Percentiles rank a stretch among this genome's conserved stretches.
These are phyloP conservation scores for Arachis hypogaea DNA, from an alignment of 306 rosid species.

Conservation along the genomic window DNA sequence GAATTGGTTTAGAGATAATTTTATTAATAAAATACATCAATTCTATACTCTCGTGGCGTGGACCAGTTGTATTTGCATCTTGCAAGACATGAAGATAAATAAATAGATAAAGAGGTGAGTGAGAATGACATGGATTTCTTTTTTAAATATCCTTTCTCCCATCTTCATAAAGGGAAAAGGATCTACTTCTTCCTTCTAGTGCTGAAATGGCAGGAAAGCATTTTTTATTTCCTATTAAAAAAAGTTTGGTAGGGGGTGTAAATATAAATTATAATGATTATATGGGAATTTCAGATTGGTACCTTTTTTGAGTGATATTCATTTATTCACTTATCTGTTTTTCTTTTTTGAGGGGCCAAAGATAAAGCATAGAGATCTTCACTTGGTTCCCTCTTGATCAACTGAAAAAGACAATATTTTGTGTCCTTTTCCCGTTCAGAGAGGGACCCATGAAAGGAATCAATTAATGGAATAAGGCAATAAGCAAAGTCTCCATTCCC, in stretches of 20 bases:
- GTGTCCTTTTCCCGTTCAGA: conserved; percentile 37
- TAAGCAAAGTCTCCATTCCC: conserved; percentile 34
- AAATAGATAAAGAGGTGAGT: not conserved
- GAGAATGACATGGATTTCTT: conserved; percentile 39
- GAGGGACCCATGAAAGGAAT: conserved; percentile 50
- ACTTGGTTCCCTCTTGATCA: conserved; percentile 50
- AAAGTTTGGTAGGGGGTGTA: not conserved
- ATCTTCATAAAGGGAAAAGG: conserved; percentile 38
- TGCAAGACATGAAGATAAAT: conserved; percentile 8
- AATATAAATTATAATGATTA: conserved; percentile 12
- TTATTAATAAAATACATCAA: not conserved
- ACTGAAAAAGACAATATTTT: conserved; percentile 49
- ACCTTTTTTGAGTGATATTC: conserved; percentile 40
- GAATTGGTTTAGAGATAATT: conserved; percentile 16
- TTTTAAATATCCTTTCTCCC: conserved; percentile 33
- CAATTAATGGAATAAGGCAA: conserved; percentile 43
- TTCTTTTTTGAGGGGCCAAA: conserved; percentile 50
- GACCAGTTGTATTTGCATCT: conserved; percentile 24
- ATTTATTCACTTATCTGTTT: conserved; percentile 45
- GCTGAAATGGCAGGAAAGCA: conserved; percentile 34
- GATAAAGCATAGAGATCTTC: conserved; percentile 45
- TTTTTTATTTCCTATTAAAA: not conserved
- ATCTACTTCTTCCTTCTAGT: conserved; percentile 41
- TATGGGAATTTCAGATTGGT: conserved; percentile 22
- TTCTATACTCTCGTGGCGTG: conserved; percentile 28